phyloP scores from a whole-genome alignment of 495 filamentous ascomycete species.

The Daldinia vernicosa region DNA sequence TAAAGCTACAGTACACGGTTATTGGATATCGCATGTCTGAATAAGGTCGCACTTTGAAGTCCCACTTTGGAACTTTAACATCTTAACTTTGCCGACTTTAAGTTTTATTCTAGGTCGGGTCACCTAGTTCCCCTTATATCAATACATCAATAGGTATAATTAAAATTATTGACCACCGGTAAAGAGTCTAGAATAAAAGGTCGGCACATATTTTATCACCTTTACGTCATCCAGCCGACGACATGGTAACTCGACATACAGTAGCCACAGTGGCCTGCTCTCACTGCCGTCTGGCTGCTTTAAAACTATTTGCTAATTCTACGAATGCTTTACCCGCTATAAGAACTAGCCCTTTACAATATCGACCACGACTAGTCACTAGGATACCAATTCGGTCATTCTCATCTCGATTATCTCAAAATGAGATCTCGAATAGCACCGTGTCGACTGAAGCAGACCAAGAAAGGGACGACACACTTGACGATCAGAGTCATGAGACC shows the following conservation, averaged over 20 bases:
- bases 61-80: not conserved
- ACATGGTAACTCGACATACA: constrained; percentile 34
- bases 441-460: not conserved
- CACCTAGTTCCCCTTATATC: too few relatives aligned
- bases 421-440: constrained; percentile 1
- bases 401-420: constrained; percentile 31
- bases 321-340: constrained; percentile 17
- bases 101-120: too few relatives aligned
- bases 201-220: not conserved
- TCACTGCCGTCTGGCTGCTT: constrained; percentile 40
- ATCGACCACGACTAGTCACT: constrained; percentile 8
- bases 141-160: not conserved
- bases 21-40: not conserved
- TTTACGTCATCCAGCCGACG: not conserved
- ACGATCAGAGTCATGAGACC: constrained; percentile 4
- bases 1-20: constrained; percentile 8
- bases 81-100: not conserved
- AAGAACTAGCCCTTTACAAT: constrained; percentile 15
- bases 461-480: constrained; percentile 6
- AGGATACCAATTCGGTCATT: constrained; percentile 29
- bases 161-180: too few relatives aligned
- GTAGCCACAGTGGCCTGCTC: constrained; percentile 41
- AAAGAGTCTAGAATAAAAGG: too few relatives aligned
- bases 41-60: too few relatives aligned
- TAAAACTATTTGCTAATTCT: constrained; percentile 40